Evolutionary conservation across 495 filamentous ascomycete species (phyloP).

Genomic region (Extremus antarcticus): DNA sequence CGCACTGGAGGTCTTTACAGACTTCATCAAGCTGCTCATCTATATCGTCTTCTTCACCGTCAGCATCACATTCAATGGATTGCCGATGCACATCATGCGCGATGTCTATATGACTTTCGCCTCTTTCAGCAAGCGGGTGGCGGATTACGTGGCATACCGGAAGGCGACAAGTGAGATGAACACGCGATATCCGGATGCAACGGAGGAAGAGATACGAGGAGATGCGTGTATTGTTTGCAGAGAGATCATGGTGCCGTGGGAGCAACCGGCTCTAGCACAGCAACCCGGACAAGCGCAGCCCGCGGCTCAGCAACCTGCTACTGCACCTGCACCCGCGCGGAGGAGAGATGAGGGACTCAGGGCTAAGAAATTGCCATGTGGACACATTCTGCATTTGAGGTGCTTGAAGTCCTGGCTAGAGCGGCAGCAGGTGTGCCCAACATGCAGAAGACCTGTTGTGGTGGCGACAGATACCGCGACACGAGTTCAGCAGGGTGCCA

Average conservation of each 20-base stretch:
- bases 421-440: conserved; percentile 93
- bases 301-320: conserved; percentile 7
- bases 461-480: conserved; percentile 5
- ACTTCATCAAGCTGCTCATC: conserved; percentile 80
- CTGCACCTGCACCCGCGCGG: conserved; percentile 26
- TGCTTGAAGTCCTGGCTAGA: conserved; percentile 97
- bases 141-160: conserved; percentile 77
- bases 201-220: conserved; percentile 75
- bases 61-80: conserved; percentile 81
- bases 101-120: conserved; percentile 89
- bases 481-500: conserved; percentile 1
- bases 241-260: conserved; percentile 82
- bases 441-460: conserved; percentile 75
- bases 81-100: conserved; percentile 92
- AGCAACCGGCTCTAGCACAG: conserved; percentile 29
- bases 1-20: conserved; percentile 76
- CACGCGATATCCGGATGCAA: conserved; percentile 82
- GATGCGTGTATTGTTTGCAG: conserved; percentile 96
- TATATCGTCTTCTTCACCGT: conserved; percentile 90
- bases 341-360: conserved; percentile 64
- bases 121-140: conserved; percentile 77
- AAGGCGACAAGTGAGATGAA: conserved; percentile 89
- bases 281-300: conserved; percentile 8
- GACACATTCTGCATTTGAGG: conserved; percentile 87
- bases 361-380: conserved; percentile 91